Conservation (phyloP, 805 yeast species). For the Zygosaccharomyces gambellarensis region DNA sequence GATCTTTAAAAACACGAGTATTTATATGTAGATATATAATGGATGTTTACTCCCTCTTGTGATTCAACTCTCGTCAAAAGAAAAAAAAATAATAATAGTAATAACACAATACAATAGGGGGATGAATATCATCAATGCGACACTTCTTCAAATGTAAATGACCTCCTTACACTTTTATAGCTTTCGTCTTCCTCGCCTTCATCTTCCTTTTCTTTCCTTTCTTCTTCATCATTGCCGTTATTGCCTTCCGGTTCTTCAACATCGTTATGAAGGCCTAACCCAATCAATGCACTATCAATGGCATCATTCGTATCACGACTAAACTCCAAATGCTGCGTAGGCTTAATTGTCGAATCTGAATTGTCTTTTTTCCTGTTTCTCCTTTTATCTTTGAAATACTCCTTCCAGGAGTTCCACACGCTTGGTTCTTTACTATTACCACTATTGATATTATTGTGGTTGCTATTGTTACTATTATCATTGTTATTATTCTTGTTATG, state of each 20-base stretch:
- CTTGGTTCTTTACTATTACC: slow-evolving; percentile 11
- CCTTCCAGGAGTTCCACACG: slow-evolving; percentile 27
- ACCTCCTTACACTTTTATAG: slow-evolving; percentile 9
- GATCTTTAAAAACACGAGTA: not conserved
- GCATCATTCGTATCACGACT: slow-evolving; percentile 16
- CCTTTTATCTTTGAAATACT: slow-evolving; percentile 25
- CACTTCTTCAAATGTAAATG: slow-evolving; percentile 10
- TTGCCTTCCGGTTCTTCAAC: slow-evolving; percentile 3
- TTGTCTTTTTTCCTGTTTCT: slow-evolving; percentile 8
- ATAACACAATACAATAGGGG: not conserved
- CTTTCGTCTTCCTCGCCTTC: slow-evolving; percentile 3
- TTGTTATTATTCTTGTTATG: not conserved
- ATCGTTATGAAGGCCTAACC: slow-evolving; percentile 21
- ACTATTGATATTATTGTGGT: not conserved
- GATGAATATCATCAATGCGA: not conserved
- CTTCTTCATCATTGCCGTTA: slow-evolving; percentile 3
- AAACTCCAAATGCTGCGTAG: slow-evolving; percentile 13
- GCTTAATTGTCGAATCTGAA: slow-evolving; percentile 7
- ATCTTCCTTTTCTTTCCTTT: not conserved
- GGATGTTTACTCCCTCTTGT: not conserved
- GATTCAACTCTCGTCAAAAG: not conserved
- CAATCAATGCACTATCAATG: slow-evolving; percentile 23
- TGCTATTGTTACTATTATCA: not conserved
- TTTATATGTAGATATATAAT: not conserved
- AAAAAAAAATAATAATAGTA: not conserved